Percentiles rank a stretch among this genome's conserved stretches.
Conservation (phyloP, 2,329 filamentous ascomycete genomes). For the Alternaria rosae region DNA sequence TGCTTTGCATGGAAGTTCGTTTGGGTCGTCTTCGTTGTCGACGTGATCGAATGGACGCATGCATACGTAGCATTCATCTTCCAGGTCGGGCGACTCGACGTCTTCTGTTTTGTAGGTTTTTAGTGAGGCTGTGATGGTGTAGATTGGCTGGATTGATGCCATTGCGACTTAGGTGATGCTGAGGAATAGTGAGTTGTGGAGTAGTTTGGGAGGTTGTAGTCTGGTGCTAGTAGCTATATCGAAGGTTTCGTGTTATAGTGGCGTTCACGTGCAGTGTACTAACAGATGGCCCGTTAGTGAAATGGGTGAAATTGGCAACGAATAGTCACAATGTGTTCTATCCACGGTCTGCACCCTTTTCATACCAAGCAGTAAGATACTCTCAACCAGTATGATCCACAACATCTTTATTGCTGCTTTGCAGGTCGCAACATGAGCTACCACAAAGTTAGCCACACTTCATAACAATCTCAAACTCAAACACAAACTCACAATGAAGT, state of each 20-base stretch:
- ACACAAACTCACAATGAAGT: constrained; percentile 39
- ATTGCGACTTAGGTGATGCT: neutral
- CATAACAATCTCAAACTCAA: neutral
- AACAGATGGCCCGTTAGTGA: neutral
- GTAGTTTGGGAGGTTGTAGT: neutral
- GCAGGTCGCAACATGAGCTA: constrained; percentile 11
- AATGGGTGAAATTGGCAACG: neutral
- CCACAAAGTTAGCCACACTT: neutral
- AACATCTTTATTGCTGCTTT: neutral
- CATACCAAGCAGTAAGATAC: neutral
- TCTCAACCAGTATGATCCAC: neutral
- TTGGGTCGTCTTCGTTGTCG: neutral
- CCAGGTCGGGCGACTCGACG: neutral
- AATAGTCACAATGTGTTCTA: neutral
- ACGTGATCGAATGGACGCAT: neutral
- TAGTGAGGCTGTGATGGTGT: neutral
- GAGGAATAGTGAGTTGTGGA: neutral
- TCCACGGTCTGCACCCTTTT: neutral
- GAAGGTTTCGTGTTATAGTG: neutral
- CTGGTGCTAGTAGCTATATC: neutral
- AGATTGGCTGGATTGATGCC: neutral
- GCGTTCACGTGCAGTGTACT: neutral
- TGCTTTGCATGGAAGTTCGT: neutral
- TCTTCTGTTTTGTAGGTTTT: neutral
- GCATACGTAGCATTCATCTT: neutral